Conservation (phyloP, 768 basidiomycete genomes). For the Tulasnella sp. region DNA sequence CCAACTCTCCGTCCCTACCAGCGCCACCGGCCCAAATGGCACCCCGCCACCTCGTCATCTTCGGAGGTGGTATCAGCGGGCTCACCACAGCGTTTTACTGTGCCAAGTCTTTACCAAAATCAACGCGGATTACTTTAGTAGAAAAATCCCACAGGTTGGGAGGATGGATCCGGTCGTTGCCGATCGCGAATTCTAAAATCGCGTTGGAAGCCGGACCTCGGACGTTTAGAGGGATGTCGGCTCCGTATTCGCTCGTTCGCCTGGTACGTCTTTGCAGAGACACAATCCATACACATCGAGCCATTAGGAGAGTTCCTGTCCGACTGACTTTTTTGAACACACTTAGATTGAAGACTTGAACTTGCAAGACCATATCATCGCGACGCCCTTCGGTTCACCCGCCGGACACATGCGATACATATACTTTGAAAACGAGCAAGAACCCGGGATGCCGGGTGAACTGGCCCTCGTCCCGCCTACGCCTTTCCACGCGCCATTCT, state of each 20-base stretch:
- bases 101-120: conserved; percentile 55
- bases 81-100: conserved; percentile 79
- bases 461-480: conserved; percentile 42
- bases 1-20: not conserved
- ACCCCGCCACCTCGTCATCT: conserved; percentile 48
- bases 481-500: conserved; percentile 40
- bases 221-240: conserved; percentile 52
- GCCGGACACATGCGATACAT: conserved; percentile 32
- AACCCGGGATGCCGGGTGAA: not conserved
- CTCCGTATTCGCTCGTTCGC: not conserved
- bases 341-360: conserved; percentile 10
- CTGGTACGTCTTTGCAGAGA: not conserved
- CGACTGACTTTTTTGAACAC: not conserved
- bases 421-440: conserved; percentile 22
- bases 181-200: conserved; percentile 38
- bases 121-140: conserved; percentile 55
- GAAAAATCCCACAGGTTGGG: conserved; percentile 65
- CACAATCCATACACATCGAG: not conserved
- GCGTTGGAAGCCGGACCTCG: conserved; percentile 84
- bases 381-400: not conserved
- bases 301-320: not conserved
- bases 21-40: conserved; percentile 16
- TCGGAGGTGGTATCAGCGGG: conserved; percentile 81
- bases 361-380: not conserved
- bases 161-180: conserved; percentile 66